Conservation (phyloP, 2,329 filamentous ascomycete genomes). For the Ophiocordyceps sinensis region DNA sequence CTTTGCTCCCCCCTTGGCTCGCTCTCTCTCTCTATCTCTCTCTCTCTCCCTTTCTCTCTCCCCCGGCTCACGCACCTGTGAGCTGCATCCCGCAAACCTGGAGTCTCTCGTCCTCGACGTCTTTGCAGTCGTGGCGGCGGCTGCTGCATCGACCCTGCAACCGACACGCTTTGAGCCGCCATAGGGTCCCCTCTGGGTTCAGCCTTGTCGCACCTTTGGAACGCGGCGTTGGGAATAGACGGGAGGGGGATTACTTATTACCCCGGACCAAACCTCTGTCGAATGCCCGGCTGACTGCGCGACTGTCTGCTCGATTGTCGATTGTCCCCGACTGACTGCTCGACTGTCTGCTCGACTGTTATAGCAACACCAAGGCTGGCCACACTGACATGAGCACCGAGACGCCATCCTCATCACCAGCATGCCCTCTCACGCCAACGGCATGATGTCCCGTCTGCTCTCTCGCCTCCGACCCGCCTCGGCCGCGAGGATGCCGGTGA, state of each 20-base stretch:
- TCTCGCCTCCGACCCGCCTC: background rate
- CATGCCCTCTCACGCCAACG: background rate
- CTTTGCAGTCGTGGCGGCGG: conserved; percentile 7
- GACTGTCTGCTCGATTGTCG: no score
- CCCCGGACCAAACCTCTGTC: no score
- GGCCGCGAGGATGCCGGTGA: background rate
- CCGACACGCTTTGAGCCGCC: conserved; percentile 4
- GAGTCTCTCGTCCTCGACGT: conserved; percentile 2
- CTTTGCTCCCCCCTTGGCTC: background rate
- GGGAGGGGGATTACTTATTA: no score
- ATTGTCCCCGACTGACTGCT: background rate
- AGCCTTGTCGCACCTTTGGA: background rate
- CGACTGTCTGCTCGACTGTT: background rate
- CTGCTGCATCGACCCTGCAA: conserved; percentile 1
- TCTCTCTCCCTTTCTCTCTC: background rate
- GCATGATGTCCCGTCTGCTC: no score
- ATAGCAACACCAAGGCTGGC: background rate
- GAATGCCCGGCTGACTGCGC: no score
- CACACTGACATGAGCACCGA: conserved; percentile 4
- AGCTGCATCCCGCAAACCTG: conserved; percentile 7
- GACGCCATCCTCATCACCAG: background rate
- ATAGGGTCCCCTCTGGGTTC: conserved; percentile 1
- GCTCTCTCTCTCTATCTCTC: background rate
- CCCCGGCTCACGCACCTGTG: conserved; percentile 3
- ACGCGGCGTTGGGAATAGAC: no score